Percentiles rank a stretch among this genome's conserved stretches.
phyloP scores from a whole-genome alignment of 139 green algal genomes.

The Chlorella ohadii region DNA sequence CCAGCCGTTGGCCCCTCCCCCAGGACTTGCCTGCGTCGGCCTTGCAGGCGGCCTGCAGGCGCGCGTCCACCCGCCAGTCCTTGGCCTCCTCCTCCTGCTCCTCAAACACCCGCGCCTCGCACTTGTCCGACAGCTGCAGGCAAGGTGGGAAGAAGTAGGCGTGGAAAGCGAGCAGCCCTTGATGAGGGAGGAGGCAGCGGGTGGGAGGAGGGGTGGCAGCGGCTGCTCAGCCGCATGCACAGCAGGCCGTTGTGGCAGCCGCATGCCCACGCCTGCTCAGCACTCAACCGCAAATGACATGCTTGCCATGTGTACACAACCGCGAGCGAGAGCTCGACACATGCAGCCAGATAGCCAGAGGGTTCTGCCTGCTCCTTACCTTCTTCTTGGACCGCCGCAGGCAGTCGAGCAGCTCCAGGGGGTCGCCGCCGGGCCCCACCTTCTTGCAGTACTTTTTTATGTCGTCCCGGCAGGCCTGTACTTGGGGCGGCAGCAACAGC shows the following conservation, averaged over 20 bases:
- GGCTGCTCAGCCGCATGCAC: too few relatives aligned
- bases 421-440: slow-evolving; percentile 44
- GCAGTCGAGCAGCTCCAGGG: slow-evolving; percentile 71
- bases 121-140: slow-evolving; percentile 12
- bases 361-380: background rate
- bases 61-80: slow-evolving; percentile 73
- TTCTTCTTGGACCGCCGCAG: slow-evolving; percentile 56
- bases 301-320: too few relatives aligned
- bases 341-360: too few relatives aligned
- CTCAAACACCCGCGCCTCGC: background rate
- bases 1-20: slow-evolving; percentile 37
- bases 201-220: too few relatives aligned
- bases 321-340: too few relatives aligned
- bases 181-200: background rate
- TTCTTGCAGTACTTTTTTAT: slow-evolving; percentile 63
- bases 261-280: too few relatives aligned
- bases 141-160: background rate
- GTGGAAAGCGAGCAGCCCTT: background rate
- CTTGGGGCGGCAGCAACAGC: too few relatives aligned
- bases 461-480: slow-evolving; percentile 74
- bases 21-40: slow-evolving; percentile 52
- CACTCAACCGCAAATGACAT: too few relatives aligned
- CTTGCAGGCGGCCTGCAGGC: slow-evolving; percentile 65
- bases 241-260: too few relatives aligned
- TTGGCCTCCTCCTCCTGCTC: slow-evolving; percentile 51